phyloP scores from a whole-genome alignment of 1,139 yeast species.

The Candida freyschussii region DNA sequence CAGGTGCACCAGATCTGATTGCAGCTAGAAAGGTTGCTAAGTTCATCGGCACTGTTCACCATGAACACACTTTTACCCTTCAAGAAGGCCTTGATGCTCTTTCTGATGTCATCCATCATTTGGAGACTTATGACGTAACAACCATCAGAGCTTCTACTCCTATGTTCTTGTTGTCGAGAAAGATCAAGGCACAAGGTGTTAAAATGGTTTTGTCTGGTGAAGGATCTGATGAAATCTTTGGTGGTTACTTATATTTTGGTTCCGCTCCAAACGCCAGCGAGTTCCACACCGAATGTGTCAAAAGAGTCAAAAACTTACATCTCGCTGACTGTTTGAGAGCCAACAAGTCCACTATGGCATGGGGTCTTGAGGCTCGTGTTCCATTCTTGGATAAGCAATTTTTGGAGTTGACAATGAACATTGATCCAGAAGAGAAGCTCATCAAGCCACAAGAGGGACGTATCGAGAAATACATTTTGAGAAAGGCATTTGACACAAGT shows the following conservation, averaged over 20 bases:
- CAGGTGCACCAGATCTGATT: conserved; percentile 94
- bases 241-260: conserved; percentile 96
- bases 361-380: conserved; percentile 99
- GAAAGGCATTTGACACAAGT: conserved; percentile 93
- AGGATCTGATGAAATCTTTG: conserved; percentile 98
- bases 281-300: conserved; percentile 93
- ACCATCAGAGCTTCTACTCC: conserved; percentile 99
- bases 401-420: conserved; percentile 90
- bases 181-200: conserved; percentile 98
- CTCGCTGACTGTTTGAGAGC: conserved; percentile 97
- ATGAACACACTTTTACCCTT: conserved; percentile 94
- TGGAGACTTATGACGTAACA: conserved; percentile 97
- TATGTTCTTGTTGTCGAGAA: conserved; percentile 92
- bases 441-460: conserved; percentile 63
- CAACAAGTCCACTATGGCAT: conserved; percentile 98
- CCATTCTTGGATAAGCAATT: conserved; percentile 96
- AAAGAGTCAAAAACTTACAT: conserved; percentile 95
- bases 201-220: conserved; percentile 99
- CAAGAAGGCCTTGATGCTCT: conserved; percentile 96
- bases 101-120: conserved; percentile 88
- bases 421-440: conserved; percentile 87
- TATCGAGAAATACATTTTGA: conserved; percentile 90
- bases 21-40: conserved; percentile 97
- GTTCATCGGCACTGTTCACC: conserved; percentile 92
- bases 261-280: conserved; percentile 89